Conservation (phyloP, 805 yeast genomes). For the Hanseniaspora jakobsenii region DNA sequence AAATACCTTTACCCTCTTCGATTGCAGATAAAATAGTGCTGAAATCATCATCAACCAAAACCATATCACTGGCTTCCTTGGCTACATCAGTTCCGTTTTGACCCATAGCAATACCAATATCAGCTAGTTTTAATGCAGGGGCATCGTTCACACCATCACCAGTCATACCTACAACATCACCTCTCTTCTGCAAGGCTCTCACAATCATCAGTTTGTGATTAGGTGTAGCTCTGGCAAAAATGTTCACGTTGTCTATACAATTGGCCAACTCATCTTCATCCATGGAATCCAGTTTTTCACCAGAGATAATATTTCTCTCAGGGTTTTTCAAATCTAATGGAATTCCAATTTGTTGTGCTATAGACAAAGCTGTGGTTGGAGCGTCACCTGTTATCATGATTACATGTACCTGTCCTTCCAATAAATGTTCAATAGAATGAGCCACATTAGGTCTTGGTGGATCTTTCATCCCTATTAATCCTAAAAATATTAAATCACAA, state of each 20-base stretch:
- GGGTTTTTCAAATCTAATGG: constrained; percentile 44
- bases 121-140: constrained; percentile 92
- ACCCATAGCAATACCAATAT: constrained; percentile 91
- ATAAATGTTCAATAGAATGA: constrained; percentile 56
- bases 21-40: constrained; percentile 87
- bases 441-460: constrained; percentile 90
- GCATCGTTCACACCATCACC: constrained; percentile 99
- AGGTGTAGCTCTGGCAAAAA: constrained; percentile 91
- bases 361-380: constrained; percentile 72
- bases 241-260: constrained; percentile 69
- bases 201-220: constrained; percentile 87
- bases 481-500: constrained; percentile 58
- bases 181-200: constrained; percentile 76
- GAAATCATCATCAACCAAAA: constrained; percentile 91
- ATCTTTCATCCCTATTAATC: constrained; percentile 90
- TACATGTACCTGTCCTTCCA: constrained; percentile 93
- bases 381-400: constrained; percentile 96
- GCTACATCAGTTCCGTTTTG: constrained; percentile 95
- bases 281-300: constrained; percentile 69
- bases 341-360: constrained; percentile 84
- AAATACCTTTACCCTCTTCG: constrained; percentile 95
- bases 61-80: constrained; percentile 97
- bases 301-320: constrained; percentile 62
- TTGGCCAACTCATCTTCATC: constrained; percentile 58
- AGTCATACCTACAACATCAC: constrained; percentile 97